phyloP scores from a whole-genome alignment of 495 filamentous ascomycete species.

The Neurospora tetrasperma region DNA sequence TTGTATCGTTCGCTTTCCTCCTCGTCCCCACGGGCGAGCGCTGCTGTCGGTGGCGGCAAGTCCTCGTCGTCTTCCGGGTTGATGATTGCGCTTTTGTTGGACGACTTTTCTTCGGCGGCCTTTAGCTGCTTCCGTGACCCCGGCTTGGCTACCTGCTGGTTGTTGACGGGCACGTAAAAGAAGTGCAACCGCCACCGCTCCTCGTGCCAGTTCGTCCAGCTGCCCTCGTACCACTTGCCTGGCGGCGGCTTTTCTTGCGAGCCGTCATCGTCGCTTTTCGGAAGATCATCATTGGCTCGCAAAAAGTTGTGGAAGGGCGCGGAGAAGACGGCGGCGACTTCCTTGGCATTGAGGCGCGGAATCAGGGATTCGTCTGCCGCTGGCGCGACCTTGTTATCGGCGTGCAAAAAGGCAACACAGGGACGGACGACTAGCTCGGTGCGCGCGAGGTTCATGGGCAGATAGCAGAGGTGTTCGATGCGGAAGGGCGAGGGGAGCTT shows the following conservation, averaged over 20 bases:
- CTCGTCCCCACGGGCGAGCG: slow-evolving; percentile 22
- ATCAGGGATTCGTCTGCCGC: slow-evolving; percentile 61
- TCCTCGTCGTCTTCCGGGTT: slow-evolving; percentile 4
- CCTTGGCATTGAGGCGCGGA: slow-evolving; percentile 67
- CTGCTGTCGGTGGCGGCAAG: slow-evolving; percentile 8
- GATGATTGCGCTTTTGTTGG: not conserved
- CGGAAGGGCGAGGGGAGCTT: slow-evolving; percentile 58
- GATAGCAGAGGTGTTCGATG: slow-evolving; percentile 75
- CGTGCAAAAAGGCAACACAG: slow-evolving; percentile 73
- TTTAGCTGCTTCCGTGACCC: slow-evolving; percentile 12
- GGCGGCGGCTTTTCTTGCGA: slow-evolving; percentile 28
- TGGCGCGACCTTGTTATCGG: slow-evolving; percentile 17
- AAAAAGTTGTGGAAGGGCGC: slow-evolving; percentile 72
- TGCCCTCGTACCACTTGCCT: slow-evolving; percentile 58
- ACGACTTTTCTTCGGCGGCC: not conserved
- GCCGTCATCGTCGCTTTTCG: slow-evolving; percentile 5
- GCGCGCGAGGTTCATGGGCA: slow-evolving; percentile 68
- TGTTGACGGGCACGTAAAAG: slow-evolving; percentile 69
- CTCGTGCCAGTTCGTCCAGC: slow-evolving; percentile 57
- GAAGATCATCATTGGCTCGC: slow-evolving; percentile 34
- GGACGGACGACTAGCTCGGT: slow-evolving; percentile 77
- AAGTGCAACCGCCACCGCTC: slow-evolving; percentile 70
- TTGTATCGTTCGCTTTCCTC: slow-evolving; percentile 50
- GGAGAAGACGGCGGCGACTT: slow-evolving; percentile 87
- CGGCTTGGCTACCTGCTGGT: slow-evolving; percentile 50